Evolutionary conservation across 768 basidiomycete genomes (phyloP).

Genomic region (Leucogyrophana mollusca): DNA sequence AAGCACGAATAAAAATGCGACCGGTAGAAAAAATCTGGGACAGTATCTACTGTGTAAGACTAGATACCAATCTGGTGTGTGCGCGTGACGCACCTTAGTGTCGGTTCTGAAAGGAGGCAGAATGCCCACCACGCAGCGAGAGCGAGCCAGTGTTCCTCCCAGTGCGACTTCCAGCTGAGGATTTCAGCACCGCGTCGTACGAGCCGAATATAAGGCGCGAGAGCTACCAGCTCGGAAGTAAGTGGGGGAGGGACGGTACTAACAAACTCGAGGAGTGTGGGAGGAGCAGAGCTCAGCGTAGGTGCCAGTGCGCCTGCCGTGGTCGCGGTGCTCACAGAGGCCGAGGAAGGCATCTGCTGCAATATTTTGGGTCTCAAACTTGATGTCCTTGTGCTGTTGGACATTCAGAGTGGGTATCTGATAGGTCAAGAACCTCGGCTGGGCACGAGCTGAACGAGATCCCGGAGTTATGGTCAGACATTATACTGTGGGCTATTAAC

Average conservation of each 20-base stretch:
- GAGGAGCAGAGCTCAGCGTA: constrained; percentile 3
- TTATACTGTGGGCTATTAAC: too few species aligned
- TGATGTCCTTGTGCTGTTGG: constrained; percentile 2
- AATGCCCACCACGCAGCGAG: constrained; percentile 77
- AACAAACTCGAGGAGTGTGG: constrained; percentile 44
- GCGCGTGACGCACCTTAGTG: constrained; percentile 46
- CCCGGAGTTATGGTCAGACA: too few species aligned
- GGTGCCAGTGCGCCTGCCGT: constrained; percentile 1
- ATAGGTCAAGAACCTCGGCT: too few species aligned
- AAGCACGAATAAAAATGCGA: constrained; percentile 41
- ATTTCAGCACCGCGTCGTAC: constrained; percentile 46
- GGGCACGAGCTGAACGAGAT: too few species aligned
- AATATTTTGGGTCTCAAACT: constrained; percentile 12
- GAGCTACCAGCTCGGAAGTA: constrained; percentile 56
- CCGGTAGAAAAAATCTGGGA: constrained; percentile 63
- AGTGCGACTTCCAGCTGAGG: constrained; percentile 53
- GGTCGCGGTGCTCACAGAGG: constrained; percentile 3
- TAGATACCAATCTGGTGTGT: too few species aligned
- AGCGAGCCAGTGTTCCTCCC: constrained; percentile 64
- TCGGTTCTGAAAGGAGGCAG: constrained; percentile 57
- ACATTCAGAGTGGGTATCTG: constrained; percentile 3
- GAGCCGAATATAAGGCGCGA: constrained; percentile 52
- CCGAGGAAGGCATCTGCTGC: constrained; percentile 9
- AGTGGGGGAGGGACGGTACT: constrained; percentile 61
- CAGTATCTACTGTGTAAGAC: not conserved